Evolutionary conservation across 2,329 filamentous ascomycete species (phyloP), one percentile per base, ranked within the genome.

Genomic region (Orbilia brochopaga): DNA sequence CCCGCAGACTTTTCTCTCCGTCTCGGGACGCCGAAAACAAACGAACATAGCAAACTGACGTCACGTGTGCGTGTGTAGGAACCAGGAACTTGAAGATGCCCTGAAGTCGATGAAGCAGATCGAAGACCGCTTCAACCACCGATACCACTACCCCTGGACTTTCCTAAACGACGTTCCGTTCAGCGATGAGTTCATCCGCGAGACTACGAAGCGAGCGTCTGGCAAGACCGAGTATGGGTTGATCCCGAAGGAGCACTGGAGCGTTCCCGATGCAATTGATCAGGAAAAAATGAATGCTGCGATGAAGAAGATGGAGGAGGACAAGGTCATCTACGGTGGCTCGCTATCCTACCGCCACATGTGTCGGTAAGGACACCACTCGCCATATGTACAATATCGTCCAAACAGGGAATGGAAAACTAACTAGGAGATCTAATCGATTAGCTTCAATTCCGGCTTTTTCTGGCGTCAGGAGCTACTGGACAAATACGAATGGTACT

Each of bases 101-200:
- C 66, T 76, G 17, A 73, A 69, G 51, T 74, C 75, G 10, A 76
- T 76, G 74, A 76, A 75, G 46, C 73, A 76, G 50, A 75, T 76
- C 44, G 75, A 76, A 59, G 75, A 76, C 44, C 67, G 75, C 19
- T 76, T 76, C 63, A 76, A 76, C 69, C 75, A 73, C 32, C 62
- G 74, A 55, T 76, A 73, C 53, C 70, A 76, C 32, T 76, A 76
- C 30, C 75, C 75, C 44, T 76, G 75, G 75, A 75, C 74, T 8
- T 76, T 76, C 60, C 69, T 76, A 17, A 76, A 76, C 42, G 75
- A 76, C 61, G 74, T 76, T 27, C 66, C 65, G 23, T 76, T 76
- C 56, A 75, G 74, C 53, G 75, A 76, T 24, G 75, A 74, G 50
- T 76, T 76, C 50, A 75, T 72, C 17, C 58, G 67, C 53, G 74